A percentile compares a stretch with the other conserved stretches of the same genome.
Evolutionary conservation across 495 filamentous ascomycete species (phyloP).

Genomic region (Neurospora sp.): DNA sequence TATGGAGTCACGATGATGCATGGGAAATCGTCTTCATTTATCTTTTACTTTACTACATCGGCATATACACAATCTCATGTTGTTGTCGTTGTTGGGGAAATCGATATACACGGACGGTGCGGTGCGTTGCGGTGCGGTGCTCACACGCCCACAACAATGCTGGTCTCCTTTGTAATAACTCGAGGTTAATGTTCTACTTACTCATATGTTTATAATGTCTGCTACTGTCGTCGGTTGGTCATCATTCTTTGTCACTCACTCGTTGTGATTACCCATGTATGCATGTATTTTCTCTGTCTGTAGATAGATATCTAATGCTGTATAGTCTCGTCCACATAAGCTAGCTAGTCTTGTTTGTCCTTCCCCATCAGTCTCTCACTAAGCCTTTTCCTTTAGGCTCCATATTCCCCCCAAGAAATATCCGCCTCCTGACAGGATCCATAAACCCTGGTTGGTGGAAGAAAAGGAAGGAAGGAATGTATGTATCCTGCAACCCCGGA

Average conservation of each 20-base stretch:
- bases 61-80: background rate
- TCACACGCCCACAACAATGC: background rate
- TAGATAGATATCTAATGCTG: background rate
- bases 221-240: background rate
- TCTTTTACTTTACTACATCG: background rate
- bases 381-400: too few species aligned
- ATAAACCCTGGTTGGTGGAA: too few species aligned
- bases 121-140: background rate
- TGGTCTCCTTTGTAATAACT: background rate
- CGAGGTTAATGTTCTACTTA: background rate
- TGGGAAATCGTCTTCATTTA: background rate
- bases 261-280: background rate
- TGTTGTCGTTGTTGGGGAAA: background rate
- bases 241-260: background rate
- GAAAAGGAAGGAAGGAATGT: too few species aligned
- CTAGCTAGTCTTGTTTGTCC: too few species aligned
- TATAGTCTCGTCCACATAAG: background rate
- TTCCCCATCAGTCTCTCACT: too few species aligned
- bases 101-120: background rate
- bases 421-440: too few species aligned
- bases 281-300: background rate
- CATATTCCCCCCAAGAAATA: too few species aligned
- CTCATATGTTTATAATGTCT: background rate
- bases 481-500: too few species aligned
- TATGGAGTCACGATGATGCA: background rate